Conservation (phyloP, 2,329 filamentous ascomycete species). For the Colletotrichum sp. region DNA sequence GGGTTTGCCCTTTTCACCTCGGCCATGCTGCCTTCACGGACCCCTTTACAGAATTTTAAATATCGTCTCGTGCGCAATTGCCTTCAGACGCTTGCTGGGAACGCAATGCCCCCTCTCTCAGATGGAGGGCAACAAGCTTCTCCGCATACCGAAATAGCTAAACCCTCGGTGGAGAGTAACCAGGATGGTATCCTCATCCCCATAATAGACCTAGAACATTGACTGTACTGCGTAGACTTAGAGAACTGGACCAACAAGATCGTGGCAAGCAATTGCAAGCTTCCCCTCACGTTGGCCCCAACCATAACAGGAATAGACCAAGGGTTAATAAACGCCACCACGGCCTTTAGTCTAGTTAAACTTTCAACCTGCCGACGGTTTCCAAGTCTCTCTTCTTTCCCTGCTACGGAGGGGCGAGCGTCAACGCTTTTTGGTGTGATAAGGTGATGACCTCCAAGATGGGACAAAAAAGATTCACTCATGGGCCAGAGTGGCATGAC, state of each 20-base stretch:
- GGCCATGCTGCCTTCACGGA: neutral
- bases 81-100: neutral
- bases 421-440: neutral
- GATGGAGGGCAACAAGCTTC: neutral
- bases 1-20: neutral
- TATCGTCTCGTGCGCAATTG: neutral
- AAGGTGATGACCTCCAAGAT: neutral
- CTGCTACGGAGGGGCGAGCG: neutral
- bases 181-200: neutral
- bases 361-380: neutral
- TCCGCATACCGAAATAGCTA: neutral
- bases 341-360: neutral
- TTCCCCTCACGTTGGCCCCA: neutral
- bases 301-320: neutral
- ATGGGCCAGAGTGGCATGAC: neutral
- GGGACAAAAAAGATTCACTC: neutral
- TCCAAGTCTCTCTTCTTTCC: neutral
- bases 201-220: neutral
- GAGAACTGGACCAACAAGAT: neutral
- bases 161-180: neutral
- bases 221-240: neutral
- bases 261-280: neutral
- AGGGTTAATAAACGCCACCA: slow-evolving; percentile 8
- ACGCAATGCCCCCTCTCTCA: neutral
- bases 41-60: neutral